Evolutionary conservation across 2,329 filamentous ascomycete genomes (phyloP).

Genomic region (Neocucurbitaria cava): DNA sequence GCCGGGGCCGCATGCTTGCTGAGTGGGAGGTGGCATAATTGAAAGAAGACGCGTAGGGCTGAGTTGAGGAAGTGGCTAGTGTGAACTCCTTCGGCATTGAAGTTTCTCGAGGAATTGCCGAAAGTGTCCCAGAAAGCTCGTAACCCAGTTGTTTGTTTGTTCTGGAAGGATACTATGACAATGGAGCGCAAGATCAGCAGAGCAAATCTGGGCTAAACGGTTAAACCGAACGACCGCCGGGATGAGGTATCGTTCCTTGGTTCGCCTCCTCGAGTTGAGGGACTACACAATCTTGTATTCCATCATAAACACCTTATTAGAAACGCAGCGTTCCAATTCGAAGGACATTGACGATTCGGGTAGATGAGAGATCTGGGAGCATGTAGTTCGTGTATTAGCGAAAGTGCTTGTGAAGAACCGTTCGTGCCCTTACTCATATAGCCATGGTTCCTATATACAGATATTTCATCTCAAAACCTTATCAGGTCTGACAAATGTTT

Average conservation of each 20-base stretch:
- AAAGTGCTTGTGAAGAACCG: not conserved
- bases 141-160: not conserved
- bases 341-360: not conserved
- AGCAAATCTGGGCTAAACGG: conserved; percentile 20
- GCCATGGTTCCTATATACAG: too few species aligned
- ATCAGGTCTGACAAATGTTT: too few species aligned
- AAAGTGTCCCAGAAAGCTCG: not conserved
- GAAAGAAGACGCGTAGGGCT: conserved; percentile 8
- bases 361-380: not conserved
- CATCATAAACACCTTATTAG: not conserved
- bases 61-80: not conserved
- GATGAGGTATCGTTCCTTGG: not conserved
- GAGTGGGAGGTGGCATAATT: not conserved
- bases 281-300: not conserved
- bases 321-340: not conserved
- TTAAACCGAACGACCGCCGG: conserved; percentile 9
- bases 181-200: conserved; percentile 4
- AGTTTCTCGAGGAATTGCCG: not conserved
- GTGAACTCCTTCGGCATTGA: not conserved
- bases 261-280: conserved; percentile 3
- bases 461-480: too few species aligned
- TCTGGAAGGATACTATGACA: not conserved
- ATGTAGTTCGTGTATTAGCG: not conserved
- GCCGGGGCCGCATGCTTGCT: conserved; percentile 6
- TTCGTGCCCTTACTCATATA: too few species aligned